Evolutionary conservation across 441 rosid genomes (phyloP).

Genomic region (Pelargonium exstipulatum): DNA sequence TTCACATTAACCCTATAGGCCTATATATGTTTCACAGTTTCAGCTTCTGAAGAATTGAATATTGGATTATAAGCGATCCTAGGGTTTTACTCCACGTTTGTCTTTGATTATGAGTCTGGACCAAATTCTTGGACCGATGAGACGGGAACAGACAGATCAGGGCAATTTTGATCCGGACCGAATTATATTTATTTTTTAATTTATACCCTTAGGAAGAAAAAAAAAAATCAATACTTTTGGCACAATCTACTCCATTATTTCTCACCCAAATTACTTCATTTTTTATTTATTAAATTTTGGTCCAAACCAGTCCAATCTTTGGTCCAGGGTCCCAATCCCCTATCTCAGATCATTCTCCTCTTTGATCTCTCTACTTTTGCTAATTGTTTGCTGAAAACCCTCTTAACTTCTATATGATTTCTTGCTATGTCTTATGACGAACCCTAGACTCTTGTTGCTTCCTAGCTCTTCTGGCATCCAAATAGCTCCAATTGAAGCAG

Average conservation of each 20-base stretch:
- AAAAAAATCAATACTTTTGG: too few relatives aligned
- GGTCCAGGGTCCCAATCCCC: background rate
- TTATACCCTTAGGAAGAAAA: too few relatives aligned
- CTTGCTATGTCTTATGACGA: background rate
- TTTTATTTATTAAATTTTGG: too few relatives aligned
- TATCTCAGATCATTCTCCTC: background rate
- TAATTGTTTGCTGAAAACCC: constrained; percentile 5
- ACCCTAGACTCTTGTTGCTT: background rate
- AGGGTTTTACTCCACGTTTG: background rate
- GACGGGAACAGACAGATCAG: too few relatives aligned
- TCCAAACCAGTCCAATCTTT: too few relatives aligned
- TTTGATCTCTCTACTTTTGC: background rate
- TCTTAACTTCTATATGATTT: background rate
- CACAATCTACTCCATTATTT: too few relatives aligned
- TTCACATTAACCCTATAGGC: background rate
- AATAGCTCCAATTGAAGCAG: background rate
- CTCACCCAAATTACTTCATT: too few relatives aligned
- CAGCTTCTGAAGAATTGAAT: background rate
- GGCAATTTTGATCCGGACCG: too few relatives aligned
- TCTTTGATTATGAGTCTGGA: background rate
- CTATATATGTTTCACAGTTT: background rate
- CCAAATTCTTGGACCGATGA: too few relatives aligned
- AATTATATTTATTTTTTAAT: too few relatives aligned
- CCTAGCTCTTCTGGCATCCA: background rate
- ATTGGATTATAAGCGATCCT: background rate